These are phyloP conservation scores for Tubosaeta sp. DNA, from an alignment of 768 basidiomycete species.

Conservation along the genomic window DNA sequence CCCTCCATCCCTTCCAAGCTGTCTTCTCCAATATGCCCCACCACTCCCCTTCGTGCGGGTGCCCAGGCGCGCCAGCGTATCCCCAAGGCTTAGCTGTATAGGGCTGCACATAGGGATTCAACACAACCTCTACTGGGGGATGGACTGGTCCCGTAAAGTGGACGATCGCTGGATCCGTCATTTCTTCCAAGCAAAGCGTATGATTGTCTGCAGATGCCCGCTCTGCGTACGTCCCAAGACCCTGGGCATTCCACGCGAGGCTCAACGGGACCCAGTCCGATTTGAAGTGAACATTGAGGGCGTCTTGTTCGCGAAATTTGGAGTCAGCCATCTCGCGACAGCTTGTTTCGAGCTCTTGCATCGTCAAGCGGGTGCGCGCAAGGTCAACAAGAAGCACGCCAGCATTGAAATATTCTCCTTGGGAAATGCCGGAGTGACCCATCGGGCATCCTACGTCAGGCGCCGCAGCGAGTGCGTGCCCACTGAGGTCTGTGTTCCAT, in stretches of 20 bases:
- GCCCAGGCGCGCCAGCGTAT: slow-evolving; percentile 47
- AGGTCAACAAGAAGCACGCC: slow-evolving; percentile 53
- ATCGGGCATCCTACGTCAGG: slow-evolving; percentile 47
- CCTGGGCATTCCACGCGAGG: slow-evolving; percentile 53
- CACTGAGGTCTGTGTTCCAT: slow-evolving; percentile 44
- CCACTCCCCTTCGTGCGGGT: slow-evolving; percentile 48
- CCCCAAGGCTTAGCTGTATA: slow-evolving; percentile 57
- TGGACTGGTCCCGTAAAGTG: slow-evolving; percentile 58
- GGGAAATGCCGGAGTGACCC: slow-evolving; percentile 38
- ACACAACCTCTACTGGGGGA: slow-evolving; percentile 39
- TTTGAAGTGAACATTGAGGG: slow-evolving; percentile 44
- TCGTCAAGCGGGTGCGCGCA: slow-evolving; percentile 29
- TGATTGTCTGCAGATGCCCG: slow-evolving; percentile 34
- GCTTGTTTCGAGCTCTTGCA: slow-evolving; percentile 25
- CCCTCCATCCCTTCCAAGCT: slow-evolving; percentile 37
- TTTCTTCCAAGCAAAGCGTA: slow-evolving; percentile 28
- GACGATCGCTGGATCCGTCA: slow-evolving; percentile 43
- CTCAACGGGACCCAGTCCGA: slow-evolving; percentile 39
- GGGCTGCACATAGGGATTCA: slow-evolving; percentile 52
- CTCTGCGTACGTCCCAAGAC: slow-evolving; percentile 50
- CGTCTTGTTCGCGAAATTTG: slow-evolving; percentile 46
- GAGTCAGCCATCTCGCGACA: slow-evolving; percentile 27
- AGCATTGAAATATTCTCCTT: slow-evolving; percentile 48
- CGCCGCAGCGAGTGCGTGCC: slow-evolving; percentile 41
- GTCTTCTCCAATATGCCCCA: slow-evolving; percentile 41